Conservation (phyloP, 768 basidiomycete species). For the Naematelia aurantialba region DNA sequence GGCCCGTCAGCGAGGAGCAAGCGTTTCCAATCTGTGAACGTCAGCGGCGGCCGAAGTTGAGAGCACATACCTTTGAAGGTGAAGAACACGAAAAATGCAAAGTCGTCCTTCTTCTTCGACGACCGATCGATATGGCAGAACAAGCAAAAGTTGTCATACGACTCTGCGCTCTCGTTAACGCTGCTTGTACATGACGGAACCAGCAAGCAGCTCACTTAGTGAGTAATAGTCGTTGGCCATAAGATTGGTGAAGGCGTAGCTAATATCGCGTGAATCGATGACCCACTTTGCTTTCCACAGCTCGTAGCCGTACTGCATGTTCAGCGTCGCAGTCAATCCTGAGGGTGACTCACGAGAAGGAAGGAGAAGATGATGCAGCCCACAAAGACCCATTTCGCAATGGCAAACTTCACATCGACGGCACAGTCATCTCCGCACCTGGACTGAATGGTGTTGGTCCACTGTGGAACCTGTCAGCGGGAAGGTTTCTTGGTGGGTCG, state of each 20-base stretch:
- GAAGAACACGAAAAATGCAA: slow-evolving; percentile 99
- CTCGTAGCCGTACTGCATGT: slow-evolving; percentile 77
- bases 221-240: slow-evolving; percentile 97
- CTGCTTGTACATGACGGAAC: background rate
- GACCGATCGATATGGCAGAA: slow-evolving; percentile 95
- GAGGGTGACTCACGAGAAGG: slow-evolving; percentile 77
- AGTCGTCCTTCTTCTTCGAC: slow-evolving; percentile 92
- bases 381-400: slow-evolving; percentile 94
- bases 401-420: slow-evolving; percentile 72
- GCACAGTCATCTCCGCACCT: slow-evolving; percentile 68
- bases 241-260: slow-evolving; percentile 95
- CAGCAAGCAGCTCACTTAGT: slow-evolving; percentile 62
- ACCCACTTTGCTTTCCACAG: slow-evolving; percentile 88
- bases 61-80: slow-evolving; percentile 99
- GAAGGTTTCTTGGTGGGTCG: background rate
- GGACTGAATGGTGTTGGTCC: slow-evolving; percentile 87
- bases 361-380: slow-evolving; percentile 99
- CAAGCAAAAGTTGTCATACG: slow-evolving; percentile 97
- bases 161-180: slow-evolving; percentile 56
- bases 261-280: slow-evolving; percentile 91
- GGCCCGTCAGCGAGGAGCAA: slow-evolving; percentile 87
- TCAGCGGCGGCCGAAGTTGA: too few species aligned
- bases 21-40: slow-evolving; percentile 73
- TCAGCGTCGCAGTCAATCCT: background rate
- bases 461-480: slow-evolving; percentile 47